Evolutionary conservation across 2,329 filamentous ascomycete species (phyloP).

Genomic region (Alternaria conjuncta): DNA sequence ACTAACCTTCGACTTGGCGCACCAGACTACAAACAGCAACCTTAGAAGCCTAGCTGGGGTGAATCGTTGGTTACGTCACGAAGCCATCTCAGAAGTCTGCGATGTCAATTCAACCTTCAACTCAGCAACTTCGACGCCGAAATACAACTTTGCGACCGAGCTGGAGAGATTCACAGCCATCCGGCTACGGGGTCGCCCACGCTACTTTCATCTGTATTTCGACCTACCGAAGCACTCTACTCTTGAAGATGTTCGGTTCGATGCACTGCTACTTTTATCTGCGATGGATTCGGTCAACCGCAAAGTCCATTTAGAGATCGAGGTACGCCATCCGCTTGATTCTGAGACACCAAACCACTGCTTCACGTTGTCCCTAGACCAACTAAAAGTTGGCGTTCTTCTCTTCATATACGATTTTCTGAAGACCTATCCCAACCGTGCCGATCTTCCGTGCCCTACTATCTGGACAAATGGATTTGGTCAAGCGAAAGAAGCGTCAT

Average conservation of each 20-base stretch:
- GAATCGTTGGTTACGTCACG: background rate
- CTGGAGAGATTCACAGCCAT: background rate
- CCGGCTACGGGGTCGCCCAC: background rate
- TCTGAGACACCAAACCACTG: background rate
- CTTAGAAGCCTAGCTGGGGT: background rate
- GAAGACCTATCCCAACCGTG: background rate
- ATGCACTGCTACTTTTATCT: background rate
- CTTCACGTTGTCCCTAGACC: background rate
- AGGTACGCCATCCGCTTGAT: background rate
- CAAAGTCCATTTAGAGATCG: background rate
- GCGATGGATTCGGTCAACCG: background rate
- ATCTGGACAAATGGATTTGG: background rate
- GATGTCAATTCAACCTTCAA: background rate
- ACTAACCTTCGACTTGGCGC: background rate
- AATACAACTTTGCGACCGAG: background rate
- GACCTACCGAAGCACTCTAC: background rate
- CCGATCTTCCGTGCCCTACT: background rate
- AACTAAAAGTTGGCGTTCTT: background rate
- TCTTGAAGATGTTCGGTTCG: background rate
- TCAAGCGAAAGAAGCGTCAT: background rate
- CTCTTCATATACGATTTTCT: background rate
- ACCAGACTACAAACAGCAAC: background rate
- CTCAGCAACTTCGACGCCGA: background rate
- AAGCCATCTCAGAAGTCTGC: background rate
- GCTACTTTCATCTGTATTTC: background rate